These are phyloP conservation scores for Carex littledalei DNA, from an alignment of 176 grass and related monocot species.

Conservation along the genomic window DNA sequence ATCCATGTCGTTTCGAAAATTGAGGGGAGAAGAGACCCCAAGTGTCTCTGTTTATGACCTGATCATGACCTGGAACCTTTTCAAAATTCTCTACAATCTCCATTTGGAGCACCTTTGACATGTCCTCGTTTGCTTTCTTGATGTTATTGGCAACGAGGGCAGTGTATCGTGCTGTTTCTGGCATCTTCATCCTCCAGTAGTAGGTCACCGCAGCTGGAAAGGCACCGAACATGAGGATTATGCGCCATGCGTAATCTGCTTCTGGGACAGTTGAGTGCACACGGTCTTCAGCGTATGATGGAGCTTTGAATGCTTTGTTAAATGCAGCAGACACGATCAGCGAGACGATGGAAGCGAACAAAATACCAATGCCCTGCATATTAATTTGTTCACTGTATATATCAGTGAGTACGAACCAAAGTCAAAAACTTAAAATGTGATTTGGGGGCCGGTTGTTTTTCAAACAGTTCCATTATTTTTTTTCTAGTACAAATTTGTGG, in stretches of 20 bases:
- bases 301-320: conserved; percentile 23
- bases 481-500: no score
- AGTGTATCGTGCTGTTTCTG: conserved; percentile 67
- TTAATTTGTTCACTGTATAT: neutral
- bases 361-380: conserved; percentile 69
- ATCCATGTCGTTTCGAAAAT: conserved; percentile 39
- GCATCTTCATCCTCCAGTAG: conserved; percentile 76
- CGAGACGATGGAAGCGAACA: conserved; percentile 46
- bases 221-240: conserved; percentile 57
- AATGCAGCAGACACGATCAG: conserved; percentile 49
- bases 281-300: conserved; percentile 29
- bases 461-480: neutral
- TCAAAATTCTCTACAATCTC: conserved; percentile 36
- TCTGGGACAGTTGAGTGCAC: conserved; percentile 25
- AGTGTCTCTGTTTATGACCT: neutral
- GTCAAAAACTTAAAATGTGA: neutral
- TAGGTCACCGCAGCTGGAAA: conserved; percentile 38
- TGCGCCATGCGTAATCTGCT: conserved; percentile 62
- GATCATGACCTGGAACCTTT: neutral
- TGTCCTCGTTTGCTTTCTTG: conserved; percentile 48
- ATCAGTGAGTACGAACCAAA: neutral
- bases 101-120: conserved; percentile 48
- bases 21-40: conserved; percentile 49
- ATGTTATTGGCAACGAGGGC: conserved; percentile 48
- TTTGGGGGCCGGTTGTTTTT: neutral